Evolutionary conservation across 2,329 filamentous ascomycete species (phyloP).

Genomic region (Calonectria ilicicola): DNA sequence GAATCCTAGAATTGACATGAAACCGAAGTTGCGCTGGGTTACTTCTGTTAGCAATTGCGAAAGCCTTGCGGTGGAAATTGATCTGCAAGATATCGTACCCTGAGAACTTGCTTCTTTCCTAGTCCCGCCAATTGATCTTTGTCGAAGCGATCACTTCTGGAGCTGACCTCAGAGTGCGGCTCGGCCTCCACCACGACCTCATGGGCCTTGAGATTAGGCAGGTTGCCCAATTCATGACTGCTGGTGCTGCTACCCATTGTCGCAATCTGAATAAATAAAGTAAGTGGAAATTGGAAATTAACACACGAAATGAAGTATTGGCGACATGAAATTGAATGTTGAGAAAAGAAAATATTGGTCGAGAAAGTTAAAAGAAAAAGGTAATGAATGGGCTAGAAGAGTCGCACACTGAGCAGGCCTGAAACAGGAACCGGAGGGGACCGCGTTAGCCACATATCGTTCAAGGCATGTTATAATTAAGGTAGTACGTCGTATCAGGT

Average conservation of each 20-base stretch:
- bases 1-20: conserved; percentile 63
- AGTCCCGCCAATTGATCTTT: conserved; percentile 42
- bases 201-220: conserved; percentile 26
- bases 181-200: conserved; percentile 25
- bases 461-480: background rate
- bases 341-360: background rate
- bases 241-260: conserved; percentile 35
- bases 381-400: too few species aligned
- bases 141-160: conserved; percentile 32
- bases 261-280: background rate
- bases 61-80: background rate
- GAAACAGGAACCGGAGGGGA: background rate
- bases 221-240: conserved; percentile 41
- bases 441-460: background rate
- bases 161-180: conserved; percentile 30
- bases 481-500: background rate
- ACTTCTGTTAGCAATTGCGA: background rate
- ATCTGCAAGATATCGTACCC: conserved; percentile 22
- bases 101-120: conserved; percentile 46
- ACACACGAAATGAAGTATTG: background rate
- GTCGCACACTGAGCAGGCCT: background rate
- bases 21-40: conserved; percentile 60
- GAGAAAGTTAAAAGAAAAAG: background rate
- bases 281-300: background rate
- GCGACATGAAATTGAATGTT: background rate